Base-by-base conservation (phyloP, 495 filamentous ascomycete genomes). In the Aspergillus nidulans region DNA sequence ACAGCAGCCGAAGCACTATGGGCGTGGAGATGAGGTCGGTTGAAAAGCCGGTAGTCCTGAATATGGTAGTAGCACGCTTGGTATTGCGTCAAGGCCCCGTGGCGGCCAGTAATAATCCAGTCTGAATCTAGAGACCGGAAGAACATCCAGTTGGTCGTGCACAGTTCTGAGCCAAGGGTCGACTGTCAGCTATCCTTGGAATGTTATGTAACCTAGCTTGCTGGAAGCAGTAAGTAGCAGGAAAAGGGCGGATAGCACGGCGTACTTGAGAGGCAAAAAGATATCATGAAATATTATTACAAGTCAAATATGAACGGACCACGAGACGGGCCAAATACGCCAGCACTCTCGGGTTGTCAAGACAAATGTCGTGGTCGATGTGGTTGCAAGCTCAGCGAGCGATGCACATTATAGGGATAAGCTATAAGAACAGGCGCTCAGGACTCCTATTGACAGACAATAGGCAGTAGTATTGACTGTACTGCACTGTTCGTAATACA, bases 81-180 rank as follows among this genome's bases (percentile, higher is more conserved):
- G 57, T 49, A 53, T 69, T 64, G 67, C 67, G 65, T 69, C 67
- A 69, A 62, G 48, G 59, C 55, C 52, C 30, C 50, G 12, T 20
- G n/a, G 34, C 36, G 32, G 18, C 7, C 30, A 47, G 38, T 24
- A 42, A 48, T 16, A 19, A 48, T 34, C 30, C 6, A 34, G 30
- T 2, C 2, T 12, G 30, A 28, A 2, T 24, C 43, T 52, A 16
- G n/a, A 21, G 12, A 36, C 36, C 18, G 39, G 7, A 36, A 30
- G 18, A 18, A 12, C 36, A 16, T 13, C 6, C 36, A 39, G 36
- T 51, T 23, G 19, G 41, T 21, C 8, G 42, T n/a, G 12, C 23
- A 45, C 1, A 4, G 9, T 3, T 9, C 20, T 6, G 19, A 25
- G 6, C 47, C 47, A 39, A 7, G 47, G 47, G 16, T 49, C 30